These are phyloP conservation scores for Toxicodendron radicans DNA, from an alignment of 345 rosid species.

Conservation along the genomic window DNA sequence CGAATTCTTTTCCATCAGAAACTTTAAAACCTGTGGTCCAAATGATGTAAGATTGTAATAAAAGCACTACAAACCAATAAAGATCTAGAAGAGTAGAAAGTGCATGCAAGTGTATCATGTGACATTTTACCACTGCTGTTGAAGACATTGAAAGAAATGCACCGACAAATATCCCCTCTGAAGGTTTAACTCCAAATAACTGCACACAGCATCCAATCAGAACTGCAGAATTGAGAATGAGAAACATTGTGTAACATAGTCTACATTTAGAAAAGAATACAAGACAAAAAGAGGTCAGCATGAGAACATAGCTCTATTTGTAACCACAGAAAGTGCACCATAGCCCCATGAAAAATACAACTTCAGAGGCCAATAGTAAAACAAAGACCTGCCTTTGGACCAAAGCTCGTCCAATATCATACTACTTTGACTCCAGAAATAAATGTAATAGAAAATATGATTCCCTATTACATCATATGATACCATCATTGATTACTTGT, in stretches of 20 bases:
- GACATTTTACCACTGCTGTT: slow-evolving; percentile 77
- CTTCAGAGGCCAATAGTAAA: neutral
- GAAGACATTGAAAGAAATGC: slow-evolving; percentile 94
- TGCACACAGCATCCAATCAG: slow-evolving; percentile 44
- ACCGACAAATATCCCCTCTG: slow-evolving; percentile 92
- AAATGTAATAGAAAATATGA: neutral
- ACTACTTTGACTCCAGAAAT: neutral
- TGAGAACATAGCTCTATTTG: neutral
- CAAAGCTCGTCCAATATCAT: neutral
- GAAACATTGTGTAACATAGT: slow-evolving; percentile 15
- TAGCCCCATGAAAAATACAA: neutral
- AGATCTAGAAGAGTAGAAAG: slow-evolving; percentile 1
- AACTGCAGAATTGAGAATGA: slow-evolving; percentile 8
- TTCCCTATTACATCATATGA: neutral
- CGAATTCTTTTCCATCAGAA: slow-evolving; percentile 85
- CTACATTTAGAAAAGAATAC: neutral
- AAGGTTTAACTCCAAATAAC: slow-evolving; percentile 84
- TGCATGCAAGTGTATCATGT: neutral
- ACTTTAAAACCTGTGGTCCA: slow-evolving; percentile 69
- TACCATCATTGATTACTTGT: neutral
- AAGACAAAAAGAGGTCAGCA: neutral
- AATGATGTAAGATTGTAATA: neutral
- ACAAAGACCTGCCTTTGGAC: neutral
- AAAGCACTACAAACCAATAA: neutral
- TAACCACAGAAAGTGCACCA: neutral